Percentiles rank a stretch among this genome's conserved stretches.
These are phyloP conservation scores for Cupressus sempervirens DNA, from an alignment of 75 land plant species.

Conservation along the genomic window DNA sequence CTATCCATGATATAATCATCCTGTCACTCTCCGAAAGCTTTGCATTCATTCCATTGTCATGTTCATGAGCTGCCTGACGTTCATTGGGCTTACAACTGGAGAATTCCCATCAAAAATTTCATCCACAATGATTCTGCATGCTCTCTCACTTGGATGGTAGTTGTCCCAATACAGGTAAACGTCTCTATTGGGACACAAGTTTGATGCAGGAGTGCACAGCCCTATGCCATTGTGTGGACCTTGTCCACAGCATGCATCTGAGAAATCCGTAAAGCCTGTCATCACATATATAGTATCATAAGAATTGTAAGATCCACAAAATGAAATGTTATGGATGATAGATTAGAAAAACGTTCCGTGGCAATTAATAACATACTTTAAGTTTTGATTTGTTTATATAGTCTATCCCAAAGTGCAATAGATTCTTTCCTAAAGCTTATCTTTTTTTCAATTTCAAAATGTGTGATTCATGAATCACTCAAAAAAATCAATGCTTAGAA, in stretches of 20 bases:
- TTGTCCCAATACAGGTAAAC: slow-evolving; percentile 58
- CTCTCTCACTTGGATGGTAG: slow-evolving; percentile 60
- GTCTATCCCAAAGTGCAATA: too few species aligned
- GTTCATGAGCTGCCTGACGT: slow-evolving; percentile 40
- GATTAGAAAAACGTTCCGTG: too few species aligned
- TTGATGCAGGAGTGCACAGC: slow-evolving; percentile 46
- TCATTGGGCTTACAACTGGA: slow-evolving; percentile 52
- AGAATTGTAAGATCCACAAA: background rate
- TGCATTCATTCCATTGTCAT: background rate
- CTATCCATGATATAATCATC: too few species aligned
- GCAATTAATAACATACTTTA: too few species aligned
- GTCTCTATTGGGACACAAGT: slow-evolving; percentile 50
- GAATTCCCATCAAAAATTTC: slow-evolving; percentile 33
- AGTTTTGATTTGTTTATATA: too few species aligned
- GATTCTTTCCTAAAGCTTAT: too few species aligned
- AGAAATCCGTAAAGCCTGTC: slow-evolving; percentile 29
- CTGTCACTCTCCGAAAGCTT: too few species aligned
- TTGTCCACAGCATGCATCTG: slow-evolving; percentile 49
- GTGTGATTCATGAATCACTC: too few species aligned
- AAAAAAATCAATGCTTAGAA: too few species aligned
- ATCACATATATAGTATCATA: background rate
- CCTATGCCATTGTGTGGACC: slow-evolving; percentile 49
- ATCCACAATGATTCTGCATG: slow-evolving; percentile 35
- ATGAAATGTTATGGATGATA: too few species aligned
- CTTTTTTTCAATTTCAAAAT: too few species aligned